Percentiles rank a stretch among this genome's conserved stretches.
These are phyloP conservation scores for Leucoagaricus sp. DNA, from an alignment of 1,284 basidiomycete species.

Conservation along the genomic window DNA sequence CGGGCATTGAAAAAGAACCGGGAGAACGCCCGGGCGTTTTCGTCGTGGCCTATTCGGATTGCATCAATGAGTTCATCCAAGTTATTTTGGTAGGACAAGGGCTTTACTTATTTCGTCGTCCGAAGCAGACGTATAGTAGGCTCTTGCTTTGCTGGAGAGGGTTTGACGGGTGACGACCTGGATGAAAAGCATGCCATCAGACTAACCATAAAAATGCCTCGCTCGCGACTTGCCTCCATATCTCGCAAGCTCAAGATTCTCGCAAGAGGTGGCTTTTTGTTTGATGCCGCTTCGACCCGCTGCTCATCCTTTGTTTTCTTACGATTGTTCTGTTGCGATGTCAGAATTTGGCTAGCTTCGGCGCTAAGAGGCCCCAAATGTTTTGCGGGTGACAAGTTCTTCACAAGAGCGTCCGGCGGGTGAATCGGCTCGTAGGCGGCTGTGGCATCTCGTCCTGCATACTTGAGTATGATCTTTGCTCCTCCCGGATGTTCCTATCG, in stretches of 20 bases:
- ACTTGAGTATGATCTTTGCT: conserved; percentile 72
- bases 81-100: conserved; percentile 8
- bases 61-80: conserved; percentile 11
- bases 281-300: conserved; percentile 63
- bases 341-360: conserved; percentile 46
- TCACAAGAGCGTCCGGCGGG: conserved; percentile 68
- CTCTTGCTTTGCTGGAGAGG: conserved; percentile 71
- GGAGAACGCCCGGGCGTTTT: conserved; percentile 76
- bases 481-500: conserved; percentile 82
- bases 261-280: conserved; percentile 62
- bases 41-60: conserved; percentile 49
- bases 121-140: conserved; percentile 82
- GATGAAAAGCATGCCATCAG: conserved; percentile 3
- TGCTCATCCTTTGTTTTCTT: conserved; percentile 70
- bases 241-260: conserved; percentile 75
- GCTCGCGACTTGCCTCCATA: conserved; percentile 60
- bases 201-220: not conserved
- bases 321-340: conserved; percentile 40
- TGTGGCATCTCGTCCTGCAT: conserved; percentile 81
- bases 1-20: conserved; percentile 84
- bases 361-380: conserved; percentile 72
- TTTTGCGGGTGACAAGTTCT: conserved; percentile 63
- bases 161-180: conserved; percentile 65
- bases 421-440: conserved; percentile 74
- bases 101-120: conserved; percentile 80